Base-by-base conservation (phyloP, 768 basidiomycete genomes). In the Rhodotorula paludigena region DNA sequence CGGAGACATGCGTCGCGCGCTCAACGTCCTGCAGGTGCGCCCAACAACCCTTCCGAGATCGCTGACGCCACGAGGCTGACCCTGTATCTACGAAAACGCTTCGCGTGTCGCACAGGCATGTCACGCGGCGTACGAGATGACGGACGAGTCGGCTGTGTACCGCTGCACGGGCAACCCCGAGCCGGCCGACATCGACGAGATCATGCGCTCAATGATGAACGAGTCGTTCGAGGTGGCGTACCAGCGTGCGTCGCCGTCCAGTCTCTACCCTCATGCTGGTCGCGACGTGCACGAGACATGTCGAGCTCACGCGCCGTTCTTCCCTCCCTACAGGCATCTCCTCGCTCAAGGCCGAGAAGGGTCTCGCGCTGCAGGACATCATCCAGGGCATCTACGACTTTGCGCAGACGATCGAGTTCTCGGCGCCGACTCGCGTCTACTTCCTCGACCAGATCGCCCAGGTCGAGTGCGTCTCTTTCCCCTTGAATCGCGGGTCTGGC, bases 91-190 rank as follows among this genome's bases (percentile, higher is more conserved):
- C 54, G 35, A 63, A 23, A 15, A n/a, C 21, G 45, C 2, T 36
- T 44, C 30, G 21, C 36, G 23, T 20, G 14, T 21, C 12, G 21
- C 4, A 16, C 61, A 81, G 80, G 96, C 96, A 0, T 99, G 96
- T 76, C 92, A 98, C 77, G 93, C 96, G 23, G 96, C 94, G 7
- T 99, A 97, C 69, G 90, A 93, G 49, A 78, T 84, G 16, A 86
- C 87, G 39, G 89, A 89, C 63, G 93, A 97, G 79, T 85, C 86
- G 0, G 92, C 96, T 70, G 85, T 99, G 32, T 99, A 98, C 78
- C 90, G 88, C 72, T 98, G 94, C 78, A 98, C 96, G 0, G 96
- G 96, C 47, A 93, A 87, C 73, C 96, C 96, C 28, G 92, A 97
- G 77, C 96, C 96, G 0, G 83, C 85, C 35, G 96, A 99, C 79